Evolutionary conservation across 805 yeast species (phyloP).

Genomic region (Priceomyces haplophilus): DNA sequence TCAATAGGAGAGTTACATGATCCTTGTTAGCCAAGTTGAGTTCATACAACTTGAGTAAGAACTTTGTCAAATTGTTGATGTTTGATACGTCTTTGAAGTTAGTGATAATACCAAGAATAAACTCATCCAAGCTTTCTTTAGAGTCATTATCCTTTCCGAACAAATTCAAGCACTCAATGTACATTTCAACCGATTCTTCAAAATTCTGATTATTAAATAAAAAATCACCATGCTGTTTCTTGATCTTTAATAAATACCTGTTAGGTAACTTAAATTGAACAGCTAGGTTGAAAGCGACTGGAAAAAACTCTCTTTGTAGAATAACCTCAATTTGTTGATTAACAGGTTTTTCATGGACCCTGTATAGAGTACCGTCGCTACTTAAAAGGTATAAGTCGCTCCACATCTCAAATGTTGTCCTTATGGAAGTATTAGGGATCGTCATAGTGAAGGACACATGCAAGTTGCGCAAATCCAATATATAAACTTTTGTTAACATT

Average conservation of each 20-base stretch:
- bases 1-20: constrained; percentile 75
- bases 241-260: constrained; percentile 26
- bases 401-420: constrained; percentile 56
- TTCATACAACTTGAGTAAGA: constrained; percentile 58
- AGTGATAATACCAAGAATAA: constrained; percentile 70
- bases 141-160: constrained; percentile 11
- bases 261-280: constrained; percentile 27
- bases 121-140: constrained; percentile 32
- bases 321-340: constrained; percentile 68
- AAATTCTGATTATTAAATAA: constrained; percentile 64
- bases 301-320: constrained; percentile 65
- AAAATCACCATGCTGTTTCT: constrained; percentile 62
- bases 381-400: constrained; percentile 59
- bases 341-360: constrained; percentile 61
- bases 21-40: constrained; percentile 62
- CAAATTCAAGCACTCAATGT: constrained; percentile 44
- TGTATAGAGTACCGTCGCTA: constrained; percentile 72
- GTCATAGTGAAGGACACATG: constrained; percentile 67
- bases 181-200: constrained; percentile 72
- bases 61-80: constrained; percentile 59
- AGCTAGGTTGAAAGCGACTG: constrained; percentile 72
- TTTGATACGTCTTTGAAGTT: constrained; percentile 77
- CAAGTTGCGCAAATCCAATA: constrained; percentile 69
- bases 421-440: constrained; percentile 58
- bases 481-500: constrained; percentile 53